phyloP scores from a whole-genome alignment of 208 protist genomes.

The Leishmania mexicana region DNA sequence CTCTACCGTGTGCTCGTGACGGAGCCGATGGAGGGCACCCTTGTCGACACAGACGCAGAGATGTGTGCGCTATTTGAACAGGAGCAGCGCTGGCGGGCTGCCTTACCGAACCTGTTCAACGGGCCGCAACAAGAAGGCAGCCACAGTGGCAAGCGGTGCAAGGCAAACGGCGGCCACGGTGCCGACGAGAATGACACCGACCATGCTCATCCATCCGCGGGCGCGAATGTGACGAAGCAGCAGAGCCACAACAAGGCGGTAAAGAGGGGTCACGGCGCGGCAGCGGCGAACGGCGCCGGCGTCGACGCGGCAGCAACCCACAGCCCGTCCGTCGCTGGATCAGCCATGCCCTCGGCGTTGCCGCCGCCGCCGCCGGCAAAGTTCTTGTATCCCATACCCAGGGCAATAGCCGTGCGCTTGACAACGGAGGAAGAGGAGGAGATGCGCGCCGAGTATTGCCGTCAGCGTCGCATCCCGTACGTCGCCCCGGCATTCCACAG shows the following conservation, averaged over 20 bases:
- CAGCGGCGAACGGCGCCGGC: not conserved
- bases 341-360: not conserved
- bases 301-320: not conserved
- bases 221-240: not conserved
- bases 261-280: not conserved
- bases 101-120: not conserved
- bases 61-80: constrained; percentile 32
- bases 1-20: constrained; percentile 35
- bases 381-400: constrained; percentile 36
- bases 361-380: constrained; percentile 4
- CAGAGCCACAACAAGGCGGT: not conserved
- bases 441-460: constrained; percentile 37
- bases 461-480: constrained; percentile 25
- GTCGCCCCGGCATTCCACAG: constrained; percentile 22
- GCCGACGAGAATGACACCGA: not conserved
- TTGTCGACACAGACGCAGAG: constrained; percentile 51
- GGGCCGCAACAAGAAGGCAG: not conserved
- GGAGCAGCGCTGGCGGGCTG: constrained; percentile 42
- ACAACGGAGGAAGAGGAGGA: constrained; percentile 35
- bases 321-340: not conserved
- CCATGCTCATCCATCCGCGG: not conserved
- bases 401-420: constrained; percentile 43
- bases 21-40: constrained; percentile 17
- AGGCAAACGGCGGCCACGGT: not conserved
- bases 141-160: not conserved